These are phyloP conservation scores for Colletotrichum spaethianum DNA, from an alignment of 2,329 filamentous ascomycete species.

Conservation along the genomic window DNA sequence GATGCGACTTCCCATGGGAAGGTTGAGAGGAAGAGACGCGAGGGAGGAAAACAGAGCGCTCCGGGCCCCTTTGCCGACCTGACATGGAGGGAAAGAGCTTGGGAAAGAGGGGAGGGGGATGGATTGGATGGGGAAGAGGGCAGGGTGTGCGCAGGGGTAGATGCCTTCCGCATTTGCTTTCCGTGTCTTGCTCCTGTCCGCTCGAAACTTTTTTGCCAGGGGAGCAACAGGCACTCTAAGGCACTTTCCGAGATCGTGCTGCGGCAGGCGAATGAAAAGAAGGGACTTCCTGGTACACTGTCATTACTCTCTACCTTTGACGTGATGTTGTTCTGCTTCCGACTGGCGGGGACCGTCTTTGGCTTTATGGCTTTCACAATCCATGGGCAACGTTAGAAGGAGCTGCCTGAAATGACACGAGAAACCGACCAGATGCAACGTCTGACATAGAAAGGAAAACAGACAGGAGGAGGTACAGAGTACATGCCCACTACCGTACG, in stretches of 20 bases:
- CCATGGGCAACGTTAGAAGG: not conserved
- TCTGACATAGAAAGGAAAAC: not conserved
- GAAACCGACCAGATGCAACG: not conserved
- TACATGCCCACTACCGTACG: too few species aligned
- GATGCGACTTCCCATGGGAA: not conserved
- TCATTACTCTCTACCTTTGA: not conserved
- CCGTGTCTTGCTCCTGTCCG: not conserved
- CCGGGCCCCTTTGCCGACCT: not conserved
- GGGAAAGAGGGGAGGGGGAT: not conserved
- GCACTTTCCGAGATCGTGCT: not conserved
- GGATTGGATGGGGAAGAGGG: not conserved
- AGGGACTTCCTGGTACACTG: too few species aligned
- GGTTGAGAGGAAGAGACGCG: not conserved
- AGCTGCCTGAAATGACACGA: not conserved
- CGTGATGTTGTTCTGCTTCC: not conserved
- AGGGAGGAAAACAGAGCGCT: not conserved
- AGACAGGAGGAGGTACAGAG: not conserved
- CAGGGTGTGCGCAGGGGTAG: not conserved
- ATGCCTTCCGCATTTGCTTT: conserved; percentile 15
- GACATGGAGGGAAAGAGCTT: not conserved
- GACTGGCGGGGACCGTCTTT: not conserved
- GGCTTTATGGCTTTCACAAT: not conserved
- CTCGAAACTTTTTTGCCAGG: not conserved
- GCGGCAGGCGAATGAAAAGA: too few species aligned
- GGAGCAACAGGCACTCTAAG: not conserved